phyloP scores from a whole-genome alignment of 2,329 filamentous ascomycete genomes.

The Monascus ruber region DNA sequence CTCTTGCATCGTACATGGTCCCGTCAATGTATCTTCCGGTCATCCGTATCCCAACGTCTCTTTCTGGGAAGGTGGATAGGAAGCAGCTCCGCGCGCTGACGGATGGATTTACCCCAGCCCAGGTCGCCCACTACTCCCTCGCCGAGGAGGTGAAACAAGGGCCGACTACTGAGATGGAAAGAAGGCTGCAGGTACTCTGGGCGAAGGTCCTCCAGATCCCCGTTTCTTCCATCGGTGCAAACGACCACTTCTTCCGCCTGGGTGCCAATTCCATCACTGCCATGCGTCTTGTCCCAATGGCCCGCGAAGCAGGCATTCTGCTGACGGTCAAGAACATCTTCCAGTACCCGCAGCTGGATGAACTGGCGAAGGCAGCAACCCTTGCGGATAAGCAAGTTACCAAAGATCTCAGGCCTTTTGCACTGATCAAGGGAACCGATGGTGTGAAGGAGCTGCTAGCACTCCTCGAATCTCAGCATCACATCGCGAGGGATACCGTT shows the following conservation, averaged over 20 bases:
- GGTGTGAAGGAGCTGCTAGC: too few relatives aligned
- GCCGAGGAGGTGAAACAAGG: conserved; percentile 25
- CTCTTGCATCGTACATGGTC: conserved; percentile 10
- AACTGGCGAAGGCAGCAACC: not conserved
- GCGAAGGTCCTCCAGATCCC: conserved; percentile 3
- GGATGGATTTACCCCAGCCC: too few relatives aligned
- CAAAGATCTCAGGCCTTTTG: not conserved
- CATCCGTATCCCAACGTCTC: conserved; percentile 8
- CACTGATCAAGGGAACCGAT: not conserved
- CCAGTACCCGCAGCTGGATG: conserved; percentile 4
- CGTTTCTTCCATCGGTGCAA: conserved; percentile 1
- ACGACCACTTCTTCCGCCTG: conserved; percentile 10
- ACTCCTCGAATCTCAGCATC: not conserved
- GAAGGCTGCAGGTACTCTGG: conserved; percentile 3
- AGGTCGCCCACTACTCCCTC: not conserved
- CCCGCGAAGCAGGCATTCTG: conserved; percentile 2
- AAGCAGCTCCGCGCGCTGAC: conserved; percentile 6
- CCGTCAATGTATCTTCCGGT: conserved; percentile 11
- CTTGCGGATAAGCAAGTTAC: not conserved
- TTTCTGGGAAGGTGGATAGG: conserved; percentile 13
- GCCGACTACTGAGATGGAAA: conserved; percentile 3
- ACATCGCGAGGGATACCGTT: conserved; percentile 4
- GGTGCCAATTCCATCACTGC: conserved; percentile 7
- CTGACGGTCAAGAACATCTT: conserved; percentile 17
- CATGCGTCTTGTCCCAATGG: conserved; percentile 4